Evolutionary conservation across 345 rosid genomes (phyloP), one percentile per base, ranked within the genome.

Genomic region (Atalantia buxifolia): DNA sequence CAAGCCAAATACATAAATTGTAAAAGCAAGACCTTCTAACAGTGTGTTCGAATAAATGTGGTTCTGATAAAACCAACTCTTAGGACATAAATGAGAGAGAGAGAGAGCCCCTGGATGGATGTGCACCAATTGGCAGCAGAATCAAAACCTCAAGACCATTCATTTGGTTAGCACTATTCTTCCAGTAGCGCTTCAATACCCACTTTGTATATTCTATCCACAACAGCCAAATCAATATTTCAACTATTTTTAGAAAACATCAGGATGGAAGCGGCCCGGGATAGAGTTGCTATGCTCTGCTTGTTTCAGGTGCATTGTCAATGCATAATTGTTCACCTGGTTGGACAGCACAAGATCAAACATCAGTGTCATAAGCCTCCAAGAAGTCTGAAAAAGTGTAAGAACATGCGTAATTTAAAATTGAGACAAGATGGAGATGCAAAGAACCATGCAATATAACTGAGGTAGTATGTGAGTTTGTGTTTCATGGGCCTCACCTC

Each of bases 181-280:
- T 25, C 57, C 61, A 18, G 31, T 31, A 21, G 66, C 35, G 16
- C 40, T 40, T 21, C 14, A 38, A 69, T 25, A 31, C 13, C 69
- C 40, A 62, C 48, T 50, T 13, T 48, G 1, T 66, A 65, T 50
- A 66, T 64, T 48, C 28, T 30, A 64, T 75, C 78, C 40, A 45
- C 77, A 36, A 7, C 27, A 56, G 80, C 66, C 65, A 19, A 69
- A 31, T 31, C 30, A 71, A 68, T 38, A 60, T 22, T 18, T 67
- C 50, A 12, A 45, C 18, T 45, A 45, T 0, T 69, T 56, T 80
- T 87, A 93, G 86, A 91, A 93, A 72, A 93, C 91, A 75, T 93
- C 98, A 0, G 98, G 98, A 83, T 89, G 87, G 85, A 89, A 93
- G 56, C 93, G 85, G 13, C 98, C 98, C 0, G 94, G 81, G 72